Conservation (phyloP, 2,329 filamentous ascomycete genomes). For the Elsinoe arachidis region DNA sequence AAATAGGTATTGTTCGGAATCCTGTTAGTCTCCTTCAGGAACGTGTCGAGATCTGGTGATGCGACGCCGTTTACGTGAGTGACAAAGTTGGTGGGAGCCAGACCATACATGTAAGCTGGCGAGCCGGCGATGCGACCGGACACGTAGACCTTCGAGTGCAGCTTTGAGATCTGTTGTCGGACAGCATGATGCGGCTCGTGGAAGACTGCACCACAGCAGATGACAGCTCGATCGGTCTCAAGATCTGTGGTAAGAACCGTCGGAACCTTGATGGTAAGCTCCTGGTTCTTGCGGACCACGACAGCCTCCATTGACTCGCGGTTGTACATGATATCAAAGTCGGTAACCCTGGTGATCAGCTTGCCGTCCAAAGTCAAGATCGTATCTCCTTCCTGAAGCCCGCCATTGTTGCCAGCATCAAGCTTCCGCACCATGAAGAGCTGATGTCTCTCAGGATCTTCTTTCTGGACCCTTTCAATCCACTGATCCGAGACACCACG, state of each 20-base stretch:
- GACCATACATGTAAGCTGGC: slow-evolving; percentile 78
- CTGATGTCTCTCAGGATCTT: slow-evolving; percentile 88
- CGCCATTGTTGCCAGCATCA: slow-evolving; percentile 51
- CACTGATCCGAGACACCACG: slow-evolving; percentile 96
- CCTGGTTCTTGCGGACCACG: slow-evolving; percentile 75
- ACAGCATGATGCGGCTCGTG: slow-evolving; percentile 94
- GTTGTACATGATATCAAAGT: slow-evolving; percentile 95
- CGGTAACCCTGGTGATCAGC: slow-evolving; percentile 84
- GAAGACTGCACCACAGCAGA: slow-evolving; percentile 89
- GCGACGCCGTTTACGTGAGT: slow-evolving; percentile 86
- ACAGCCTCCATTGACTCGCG: slow-evolving; percentile 74
- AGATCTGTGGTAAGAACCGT: slow-evolving; percentile 84
- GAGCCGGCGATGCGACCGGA: slow-evolving; percentile 76
- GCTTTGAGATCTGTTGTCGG: slow-evolving; percentile 89
- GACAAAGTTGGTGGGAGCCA: slow-evolving; percentile 95
- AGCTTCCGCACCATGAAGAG: slow-evolving; percentile 98
- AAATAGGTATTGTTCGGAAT: slow-evolving; percentile 98
- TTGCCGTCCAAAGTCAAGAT: slow-evolving; percentile 84
- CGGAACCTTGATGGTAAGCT: slow-evolving; percentile 66
- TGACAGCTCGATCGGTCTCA: slow-evolving; percentile 84
- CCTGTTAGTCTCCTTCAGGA: slow-evolving; percentile 70
- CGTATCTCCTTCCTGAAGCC: slow-evolving; percentile 82
- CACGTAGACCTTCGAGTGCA: slow-evolving; percentile 95
- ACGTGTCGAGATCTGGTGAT: slow-evolving; percentile 72
- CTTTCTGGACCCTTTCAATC: slow-evolving; percentile 81